Base-by-base conservation (phyloP, 2,329 filamentous ascomycete species). In the Pseudonectria buxi region DNA sequence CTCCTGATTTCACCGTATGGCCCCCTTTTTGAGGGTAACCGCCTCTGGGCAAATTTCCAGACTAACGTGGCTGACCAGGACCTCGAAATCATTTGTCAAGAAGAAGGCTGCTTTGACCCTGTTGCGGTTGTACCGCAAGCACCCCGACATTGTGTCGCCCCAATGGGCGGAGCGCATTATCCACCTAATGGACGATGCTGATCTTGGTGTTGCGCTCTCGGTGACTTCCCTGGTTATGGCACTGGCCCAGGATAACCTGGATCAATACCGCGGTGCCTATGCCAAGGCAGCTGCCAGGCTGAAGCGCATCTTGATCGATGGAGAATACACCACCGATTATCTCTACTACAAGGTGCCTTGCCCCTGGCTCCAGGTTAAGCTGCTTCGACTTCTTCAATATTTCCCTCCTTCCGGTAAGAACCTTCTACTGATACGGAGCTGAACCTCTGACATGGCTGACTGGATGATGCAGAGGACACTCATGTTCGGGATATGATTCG, bases 291-390 rank as follows among this genome's bases (percentile, higher is more conserved):
- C 90, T 1, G 84, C 86, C 43, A 74, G 88, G 37, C 63, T 98
- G 51, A 95, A 95, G 67, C 82, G 86, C 47, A 85, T 96, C 47
- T 73, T 95, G 12, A 81, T 96, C 16, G 90, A 96, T 49, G 83
- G 83, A 45, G 90, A 98, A 50, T 92, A 86, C 54, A 78, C 86
- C 1, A 76, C 79, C 37, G 92, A 96, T 58, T 98, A 98, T 58
- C 76, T 95, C 16, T 98, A 98, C 68, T 98, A 98, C 71, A 95
- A 95, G 56, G 92, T 98, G n/a, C 92, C 92, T 1, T 98, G 92
- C 57, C 92, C 92, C 3, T 98, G 92, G 92, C 81, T 98, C 39
- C 89, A 96, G 63, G 85, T 96, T 54, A 98, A 98, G 66, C 73
- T 98, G 13, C 65, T 98, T 47, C 80, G 89, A 43, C 65, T 98